A percentile compares a stretch with the other conserved stretches of the same genome.
These are phyloP conservation scores for Tricholoma sp. DNA, from an alignment of 768 basidiomycete species.

Conservation along the genomic window DNA sequence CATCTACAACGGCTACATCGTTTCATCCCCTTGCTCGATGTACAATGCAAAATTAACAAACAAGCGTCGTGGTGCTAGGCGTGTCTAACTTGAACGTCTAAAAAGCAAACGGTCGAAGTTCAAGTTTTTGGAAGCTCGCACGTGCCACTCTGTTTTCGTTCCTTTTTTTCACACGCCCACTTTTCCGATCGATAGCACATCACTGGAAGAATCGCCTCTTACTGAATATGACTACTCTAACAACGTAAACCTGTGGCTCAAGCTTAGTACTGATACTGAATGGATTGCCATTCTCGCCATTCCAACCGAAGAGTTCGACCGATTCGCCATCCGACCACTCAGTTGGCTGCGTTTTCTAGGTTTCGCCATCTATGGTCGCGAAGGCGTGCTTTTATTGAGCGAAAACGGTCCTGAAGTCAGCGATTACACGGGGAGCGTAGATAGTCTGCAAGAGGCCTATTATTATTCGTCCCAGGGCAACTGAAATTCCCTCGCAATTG, in stretches of 20 bases:
- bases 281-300: slow-evolving; percentile 7
- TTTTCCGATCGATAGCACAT: neutral
- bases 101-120: neutral
- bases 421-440: slow-evolving; percentile 7
- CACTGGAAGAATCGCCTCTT: neutral
- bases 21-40: no score
- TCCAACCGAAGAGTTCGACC: slow-evolving; percentile 7
- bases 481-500: neutral
- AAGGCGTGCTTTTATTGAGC: slow-evolving; percentile 5
- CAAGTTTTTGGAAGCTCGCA: no score
- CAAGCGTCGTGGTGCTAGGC: no score
- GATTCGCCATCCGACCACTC: slow-evolving; percentile 11
- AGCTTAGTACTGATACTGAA: neutral
- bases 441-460: slow-evolving; percentile 3
- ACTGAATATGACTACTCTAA: neutral
- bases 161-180: neutral
- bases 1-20: no score
- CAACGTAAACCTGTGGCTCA: neutral
- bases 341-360: slow-evolving; percentile 14
- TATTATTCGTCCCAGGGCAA: slow-evolving; percentile 10
- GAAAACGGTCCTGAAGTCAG: slow-evolving; percentile 10
- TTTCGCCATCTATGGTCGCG: slow-evolving; percentile 11
- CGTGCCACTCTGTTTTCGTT: no score
- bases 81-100: no score
- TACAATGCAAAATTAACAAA: no score